Percentiles rank a stretch among this genome's conserved stretches.
Conservation (phyloP, 2,329 filamentous ascomycete genomes). For the Fusarium subtropicale region DNA sequence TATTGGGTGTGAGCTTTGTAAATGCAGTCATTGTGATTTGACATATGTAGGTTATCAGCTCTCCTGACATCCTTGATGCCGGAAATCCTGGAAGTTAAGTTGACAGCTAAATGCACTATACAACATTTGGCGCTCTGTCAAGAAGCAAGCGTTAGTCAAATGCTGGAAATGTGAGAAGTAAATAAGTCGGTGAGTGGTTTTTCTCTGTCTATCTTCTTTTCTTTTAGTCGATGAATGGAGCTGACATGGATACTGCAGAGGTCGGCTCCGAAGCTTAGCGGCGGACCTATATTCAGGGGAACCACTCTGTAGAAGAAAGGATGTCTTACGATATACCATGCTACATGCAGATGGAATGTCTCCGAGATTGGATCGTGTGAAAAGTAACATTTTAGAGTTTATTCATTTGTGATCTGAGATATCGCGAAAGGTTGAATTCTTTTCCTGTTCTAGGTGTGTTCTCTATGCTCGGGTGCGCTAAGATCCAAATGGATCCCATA, state of each 20-base stretch:
- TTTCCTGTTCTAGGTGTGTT: background rate
- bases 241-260: background rate
- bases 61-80: constrained; percentile 21
- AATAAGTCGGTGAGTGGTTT: constrained; percentile 30
- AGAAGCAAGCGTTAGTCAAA: background rate
- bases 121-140: background rate
- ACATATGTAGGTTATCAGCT: constrained; percentile 6
- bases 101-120: background rate
- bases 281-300: background rate
- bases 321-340: background rate
- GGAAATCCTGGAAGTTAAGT: constrained; percentile 23
- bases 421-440: background rate
- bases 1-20: constrained; percentile 6
- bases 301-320: background rate
- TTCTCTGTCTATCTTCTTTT: background rate
- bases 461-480: background rate
- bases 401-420: background rate
- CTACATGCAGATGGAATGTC: background rate
- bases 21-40: constrained; percentile 10
- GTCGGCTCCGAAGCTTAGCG: constrained; percentile 19
- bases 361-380: background rate
- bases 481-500: background rate
- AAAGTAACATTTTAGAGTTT: background rate
- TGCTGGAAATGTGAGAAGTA: background rate
- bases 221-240: background rate